Conservation (phyloP, 2,329 filamentous ascomycete species). For the Cytospora schulzeri region DNA sequence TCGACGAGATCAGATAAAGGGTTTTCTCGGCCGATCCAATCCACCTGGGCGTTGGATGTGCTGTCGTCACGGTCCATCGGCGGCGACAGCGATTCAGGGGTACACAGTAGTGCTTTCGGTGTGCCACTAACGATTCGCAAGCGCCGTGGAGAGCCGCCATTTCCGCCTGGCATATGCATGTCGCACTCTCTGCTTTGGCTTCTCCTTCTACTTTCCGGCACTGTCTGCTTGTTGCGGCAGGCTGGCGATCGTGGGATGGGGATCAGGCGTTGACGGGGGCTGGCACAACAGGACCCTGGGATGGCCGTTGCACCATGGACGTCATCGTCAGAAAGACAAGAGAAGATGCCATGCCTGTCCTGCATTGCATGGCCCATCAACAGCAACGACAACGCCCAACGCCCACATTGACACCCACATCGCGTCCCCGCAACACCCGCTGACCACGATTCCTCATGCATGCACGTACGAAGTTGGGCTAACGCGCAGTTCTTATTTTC, state of each 20-base stretch:
- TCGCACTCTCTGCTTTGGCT: not conserved
- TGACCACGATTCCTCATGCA: conserved; percentile 21
- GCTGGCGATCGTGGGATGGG: not conserved
- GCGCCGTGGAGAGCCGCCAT: conserved; percentile 6
- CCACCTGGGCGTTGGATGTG: conserved; percentile 4
- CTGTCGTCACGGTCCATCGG: conserved; percentile 11
- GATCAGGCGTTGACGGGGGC: not conserved
- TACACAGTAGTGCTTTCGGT: conserved; percentile 9
- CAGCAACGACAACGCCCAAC: not conserved
- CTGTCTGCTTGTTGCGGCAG: not conserved
- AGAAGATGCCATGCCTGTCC: not conserved
- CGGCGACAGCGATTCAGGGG: conserved; percentile 18
- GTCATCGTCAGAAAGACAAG: conserved; percentile 9
- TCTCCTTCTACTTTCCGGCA: not conserved
- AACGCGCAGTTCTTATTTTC: conserved; percentile 10
- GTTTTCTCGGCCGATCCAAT: conserved; percentile 1
- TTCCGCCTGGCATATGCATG: conserved; percentile 6
- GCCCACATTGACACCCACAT: conserved; percentile 12
- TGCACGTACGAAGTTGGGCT: conserved; percentile 11
- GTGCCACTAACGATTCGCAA: conserved; percentile 10
- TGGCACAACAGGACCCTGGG: not conserved
- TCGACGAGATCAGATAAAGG: conserved; percentile 14
- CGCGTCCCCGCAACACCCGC: conserved; percentile 4
- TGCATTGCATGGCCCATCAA: not conserved
- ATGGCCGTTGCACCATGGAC: conserved; percentile 9